A percentile compares a stretch with the other conserved stretches of the same genome.
Conservation (phyloP, 106 monocot species). For the Dioscorea zingiberensis region DNA sequence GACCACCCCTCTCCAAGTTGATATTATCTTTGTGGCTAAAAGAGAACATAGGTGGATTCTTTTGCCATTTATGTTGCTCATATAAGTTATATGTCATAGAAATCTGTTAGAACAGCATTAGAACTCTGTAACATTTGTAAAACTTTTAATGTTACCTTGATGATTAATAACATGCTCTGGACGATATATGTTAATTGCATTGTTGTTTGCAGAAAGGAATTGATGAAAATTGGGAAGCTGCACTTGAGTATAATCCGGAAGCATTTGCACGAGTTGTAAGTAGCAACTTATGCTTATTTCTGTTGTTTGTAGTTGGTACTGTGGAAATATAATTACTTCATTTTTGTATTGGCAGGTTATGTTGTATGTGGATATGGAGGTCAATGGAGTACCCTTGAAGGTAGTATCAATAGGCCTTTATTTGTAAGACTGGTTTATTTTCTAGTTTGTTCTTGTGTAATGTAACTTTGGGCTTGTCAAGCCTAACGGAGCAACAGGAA, state of each 20-base stretch:
- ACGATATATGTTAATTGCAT: too few species aligned
- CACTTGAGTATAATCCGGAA: constrained; percentile 94
- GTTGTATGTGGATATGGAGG: constrained; percentile 99
- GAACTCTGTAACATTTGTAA: too few species aligned
- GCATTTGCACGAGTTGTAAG: constrained; percentile 94
- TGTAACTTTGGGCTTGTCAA: too few species aligned
- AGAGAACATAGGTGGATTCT: too few species aligned
- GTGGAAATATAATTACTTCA: not conserved
- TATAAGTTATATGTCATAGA: too few species aligned
- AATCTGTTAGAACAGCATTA: too few species aligned
- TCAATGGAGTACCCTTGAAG: constrained; percentile 97
- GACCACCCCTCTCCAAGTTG: too few species aligned
- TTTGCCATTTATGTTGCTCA: too few species aligned
- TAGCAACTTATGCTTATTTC: not conserved
- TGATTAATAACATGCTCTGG: too few species aligned
- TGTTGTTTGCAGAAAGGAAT: constrained; percentile 74
- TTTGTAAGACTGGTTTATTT: not conserved
- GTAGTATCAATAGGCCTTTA: constrained; percentile 27
- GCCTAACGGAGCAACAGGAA: too few species aligned
- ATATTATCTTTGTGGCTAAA: too few species aligned
- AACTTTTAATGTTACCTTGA: too few species aligned
- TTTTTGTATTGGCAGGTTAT: constrained; percentile 64
- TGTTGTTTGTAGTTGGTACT: not conserved
- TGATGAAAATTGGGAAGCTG: constrained; percentile 98
- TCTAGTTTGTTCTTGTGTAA: not conserved